These are phyloP conservation scores for Mycena belliarum DNA, from an alignment of 768 basidiomycete species.

Conservation along the genomic window DNA sequence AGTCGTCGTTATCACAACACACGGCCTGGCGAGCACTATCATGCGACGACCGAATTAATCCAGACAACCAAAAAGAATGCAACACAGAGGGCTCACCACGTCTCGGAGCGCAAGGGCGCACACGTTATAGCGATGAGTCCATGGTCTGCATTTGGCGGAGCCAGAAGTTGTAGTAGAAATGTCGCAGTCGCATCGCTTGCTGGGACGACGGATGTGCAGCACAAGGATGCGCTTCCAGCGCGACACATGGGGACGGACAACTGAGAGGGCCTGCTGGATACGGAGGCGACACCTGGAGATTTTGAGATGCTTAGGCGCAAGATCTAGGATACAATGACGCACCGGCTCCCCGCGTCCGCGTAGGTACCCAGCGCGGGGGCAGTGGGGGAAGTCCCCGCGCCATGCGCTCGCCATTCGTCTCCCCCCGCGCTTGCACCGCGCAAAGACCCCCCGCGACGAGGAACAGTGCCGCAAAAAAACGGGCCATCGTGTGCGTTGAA, in stretches of 20 bases:
- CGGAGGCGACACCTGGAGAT: neutral
- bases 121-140: constrained; percentile 1
- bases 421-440: neutral
- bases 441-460: neutral
- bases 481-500: neutral
- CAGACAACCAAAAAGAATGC: neutral
- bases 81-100: neutral
- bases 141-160: neutral
- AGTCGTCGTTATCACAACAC: constrained; percentile 48
- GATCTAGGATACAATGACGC: no score
- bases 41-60: neutral
- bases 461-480: neutral
- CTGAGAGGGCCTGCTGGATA: neutral
- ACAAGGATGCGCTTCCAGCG: neutral
- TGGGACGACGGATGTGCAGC: constrained; percentile 3
- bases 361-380: constrained; percentile 8
- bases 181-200: constrained; percentile 27
- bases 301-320: neutral
- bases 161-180: neutral
- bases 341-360: neutral
- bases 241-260: neutral
- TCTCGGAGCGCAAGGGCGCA: neutral
- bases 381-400: constrained; percentile 7
- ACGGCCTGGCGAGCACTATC: constrained; percentile 41
- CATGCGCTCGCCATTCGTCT: constrained; percentile 12